Base-by-base conservation (phyloP, 768 basidiomycete species). In the Pseudohyphozyma bogoriensis region DNA sequence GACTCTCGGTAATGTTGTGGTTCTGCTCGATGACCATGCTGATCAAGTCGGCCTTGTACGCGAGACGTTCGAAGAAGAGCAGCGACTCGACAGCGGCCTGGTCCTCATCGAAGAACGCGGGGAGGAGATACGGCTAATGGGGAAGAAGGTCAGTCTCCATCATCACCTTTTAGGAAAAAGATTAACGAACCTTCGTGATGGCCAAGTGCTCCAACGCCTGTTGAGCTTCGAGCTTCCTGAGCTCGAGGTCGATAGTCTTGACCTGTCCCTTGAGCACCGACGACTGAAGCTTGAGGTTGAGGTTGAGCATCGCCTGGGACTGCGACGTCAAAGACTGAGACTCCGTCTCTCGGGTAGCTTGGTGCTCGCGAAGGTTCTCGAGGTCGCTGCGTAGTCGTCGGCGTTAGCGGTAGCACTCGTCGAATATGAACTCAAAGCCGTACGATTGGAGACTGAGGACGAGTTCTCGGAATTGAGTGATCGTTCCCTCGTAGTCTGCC, bases 281-380 rank as follows among this genome's bases (percentile, higher is more conserved):
- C 0, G 87, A 87, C 73, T 97, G 93, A 8, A 99, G 79, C 72
- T 89, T 95, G 73, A 95, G 80, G 73, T 96, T 97, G 55, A 95
- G 78, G 49, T 90, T 89, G 80, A 97, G 84, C 78, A 96, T 85
- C 3, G 87, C 86, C 4, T 92, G 92, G 0, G 88, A 86, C 69
- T 96, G 91, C 1, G 85, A 87, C 18, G 82, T 85, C 20, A 89
- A 86, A 0, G 83, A 82, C 1, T 86, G 85, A 4, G 87, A 87
- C 71, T 91, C 87, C 31, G 80, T 79, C 67, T 89, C 86, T 1
- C 86, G 87, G 0, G 83, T 85, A 69, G 88, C 86, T 5, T 89
- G 89, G 71, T 91, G 85, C 18, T 84, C 77, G 35, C 90, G 86
- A 7, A 97, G 79, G 22, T 75, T 74, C 52, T 93, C 89, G 53